Base-by-base conservation (phyloP, 768 basidiomycete genomes). In the Suillus occidentalis region DNA sequence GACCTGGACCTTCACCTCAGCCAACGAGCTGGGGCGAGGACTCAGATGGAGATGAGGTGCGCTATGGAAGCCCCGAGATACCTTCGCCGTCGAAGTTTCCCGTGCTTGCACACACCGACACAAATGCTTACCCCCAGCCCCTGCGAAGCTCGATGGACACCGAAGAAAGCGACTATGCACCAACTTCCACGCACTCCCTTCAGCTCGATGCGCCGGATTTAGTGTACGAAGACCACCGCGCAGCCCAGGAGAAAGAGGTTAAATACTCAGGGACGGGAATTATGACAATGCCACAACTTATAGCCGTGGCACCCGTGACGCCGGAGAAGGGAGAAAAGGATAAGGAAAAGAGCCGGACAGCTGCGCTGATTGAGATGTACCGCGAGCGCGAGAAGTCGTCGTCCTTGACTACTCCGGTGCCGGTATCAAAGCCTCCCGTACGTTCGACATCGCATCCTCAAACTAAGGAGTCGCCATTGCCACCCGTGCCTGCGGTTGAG, bases 311-410 rank as follows among this genome's bases (percentile, higher is more conserved):
- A 39, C 45, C 68, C 16, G 67, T 76, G 42, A 39, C 47, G 16
- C 49, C 62, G 14, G 67, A 37, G 39, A 76, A 71, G 47, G 60
- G 73, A 56, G 60, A 70, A 20, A 64, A 78, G 16, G 60, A 69
- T 16, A 64, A 78, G 13, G 76, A 79, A 43, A 60, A 42, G 20
- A 87, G 87, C 78, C 90, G 88, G 77, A 92, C 91, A 1, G 87
- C 90, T 4, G 85, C 88, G 2, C 81, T 94, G 60, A 94, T 94
- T 69, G 91, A 93, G 74, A 90, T 94, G 90, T 94, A 92, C 70
- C 86, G 91, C 60, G 89, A 94, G 77, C 71, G 72, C 71, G 90
- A 87, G 80, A 85, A 83, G 69, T 84, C 81, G 62, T 68, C 60
- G 61, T 55, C 67, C 49, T 1, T 43, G 25, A 28, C 60, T 36